Evolutionary conservation across 768 basidiomycete species (phyloP), one percentile per base, ranked within the genome.

Genomic region (Panellus pusillus): DNA sequence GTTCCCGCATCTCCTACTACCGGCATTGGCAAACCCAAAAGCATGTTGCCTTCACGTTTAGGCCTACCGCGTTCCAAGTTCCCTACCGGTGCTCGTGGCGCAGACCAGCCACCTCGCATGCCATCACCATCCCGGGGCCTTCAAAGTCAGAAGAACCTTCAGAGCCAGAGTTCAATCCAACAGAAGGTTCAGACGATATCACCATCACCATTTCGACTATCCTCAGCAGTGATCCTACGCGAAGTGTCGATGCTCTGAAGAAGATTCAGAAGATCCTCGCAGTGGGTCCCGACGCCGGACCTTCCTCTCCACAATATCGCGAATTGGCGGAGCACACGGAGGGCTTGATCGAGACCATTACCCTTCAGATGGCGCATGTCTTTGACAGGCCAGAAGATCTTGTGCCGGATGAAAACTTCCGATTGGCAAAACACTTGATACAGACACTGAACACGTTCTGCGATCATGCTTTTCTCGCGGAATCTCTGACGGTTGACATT

Each of bases 361-460:
- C 91, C 3, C 76, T 91, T 20, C 90, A 95, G 65, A 92, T 96
- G 91, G 82, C 89, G 9, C 90, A 93, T 67, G 85, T 93, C 17
- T 98, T 98, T 66, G 91, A 93, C 47, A 81, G 82, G 43, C 86
- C 86, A 2, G 84, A 89, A 27, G 84, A 91, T 48, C 73, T 95
- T 36, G 70, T 83, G 19, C 73, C 82, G 13, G 84, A 87, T 15
- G 86, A 89, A 58, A 92, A 93, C 63, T 94, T 97, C 73, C 83
- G 97, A 37, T 77, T 99, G 9, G 93, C 95, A 43, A 99, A 99
- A 70, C 97, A 98, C 69, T 82, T 98, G 48, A 96, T 98, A 58
- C 95, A 98, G 69, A 95, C 95, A 0, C 81, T 98, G 27, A 94
- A 95, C 63, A 89, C 90, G 20, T 93, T 98, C 68, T 96, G 94